Percentiles rank a stretch among this genome's conserved stretches.
Conservation (phyloP, 768 basidiomycete species). For the Lactarius tabidus region DNA sequence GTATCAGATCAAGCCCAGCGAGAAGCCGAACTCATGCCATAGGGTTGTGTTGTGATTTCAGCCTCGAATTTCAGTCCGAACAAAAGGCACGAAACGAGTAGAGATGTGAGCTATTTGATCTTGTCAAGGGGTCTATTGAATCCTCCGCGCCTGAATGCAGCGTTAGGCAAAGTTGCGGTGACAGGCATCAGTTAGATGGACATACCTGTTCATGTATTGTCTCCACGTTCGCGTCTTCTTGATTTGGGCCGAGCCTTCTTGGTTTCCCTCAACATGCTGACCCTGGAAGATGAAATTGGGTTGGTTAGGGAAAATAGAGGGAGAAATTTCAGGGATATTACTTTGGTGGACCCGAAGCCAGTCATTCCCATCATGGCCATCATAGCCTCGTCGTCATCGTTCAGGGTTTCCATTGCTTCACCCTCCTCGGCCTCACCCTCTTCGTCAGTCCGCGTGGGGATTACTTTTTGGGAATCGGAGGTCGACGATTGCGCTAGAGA, state of each 20-base stretch:
- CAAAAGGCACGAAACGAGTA: background rate
- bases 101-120: slow-evolving; percentile 58
- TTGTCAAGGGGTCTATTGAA: slow-evolving; percentile 94
- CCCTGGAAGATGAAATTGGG: slow-evolving; percentile 44
- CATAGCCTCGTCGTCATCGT: slow-evolving; percentile 74
- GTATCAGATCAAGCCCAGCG: background rate
- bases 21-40: background rate
- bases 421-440: slow-evolving; percentile 48
- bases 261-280: slow-evolving; percentile 77
- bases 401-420: slow-evolving; percentile 48
- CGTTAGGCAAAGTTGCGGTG: slow-evolving; percentile 11
- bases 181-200: slow-evolving; percentile 19
- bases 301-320: background rate
- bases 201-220: slow-evolving; percentile 96
- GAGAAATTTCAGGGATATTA: slow-evolving; percentile 31
- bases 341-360: slow-evolving; percentile 90
- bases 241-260: slow-evolving; percentile 60
- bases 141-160: slow-evolving; percentile 60
- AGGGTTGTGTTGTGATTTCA: background rate
- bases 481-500: slow-evolving; percentile 3
- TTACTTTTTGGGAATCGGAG: slow-evolving; percentile 4
- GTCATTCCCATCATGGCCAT: slow-evolving; percentile 86
- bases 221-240: slow-evolving; percentile 91
- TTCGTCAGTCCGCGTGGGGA: slow-evolving; percentile 5
- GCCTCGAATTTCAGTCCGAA: background rate